Conservation (phyloP, 805 yeast genomes). For the Kuraishia piskuri region DNA sequence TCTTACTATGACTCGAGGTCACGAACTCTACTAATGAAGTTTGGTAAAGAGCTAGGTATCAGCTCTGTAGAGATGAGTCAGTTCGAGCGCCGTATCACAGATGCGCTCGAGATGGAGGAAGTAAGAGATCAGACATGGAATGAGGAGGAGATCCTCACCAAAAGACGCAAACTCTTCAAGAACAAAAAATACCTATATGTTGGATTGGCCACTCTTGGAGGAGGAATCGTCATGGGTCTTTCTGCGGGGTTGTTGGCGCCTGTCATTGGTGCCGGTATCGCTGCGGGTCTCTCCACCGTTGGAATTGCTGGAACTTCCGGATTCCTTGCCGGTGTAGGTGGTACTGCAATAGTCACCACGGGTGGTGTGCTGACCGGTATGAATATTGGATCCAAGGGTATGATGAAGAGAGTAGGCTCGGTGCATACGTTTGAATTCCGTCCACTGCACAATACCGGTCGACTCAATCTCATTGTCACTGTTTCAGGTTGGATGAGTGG, state of each 20-base stretch:
- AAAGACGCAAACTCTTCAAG: conserved; percentile 57
- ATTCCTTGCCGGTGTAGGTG: conserved; percentile 93
- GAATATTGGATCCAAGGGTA: conserved; percentile 76
- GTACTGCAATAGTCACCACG: conserved; percentile 88
- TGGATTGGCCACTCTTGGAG: conserved; percentile 94
- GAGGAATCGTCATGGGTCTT: conserved; percentile 86
- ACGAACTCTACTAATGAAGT: conserved; percentile 61
- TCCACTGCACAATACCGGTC: conserved; percentile 84
- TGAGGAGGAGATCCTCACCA: conserved; percentile 58
- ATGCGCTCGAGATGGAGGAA: conserved; percentile 83
- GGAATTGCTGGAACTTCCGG: conserved; percentile 93
- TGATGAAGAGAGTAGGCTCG: conserved; percentile 80
- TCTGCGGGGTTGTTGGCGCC: conserved; percentile 97
- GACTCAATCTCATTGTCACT: conserved; percentile 80
- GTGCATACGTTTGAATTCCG: conserved; percentile 91
- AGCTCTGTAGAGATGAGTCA: conserved; percentile 65
- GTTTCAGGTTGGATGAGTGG: conserved; percentile 98
- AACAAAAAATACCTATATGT: conserved; percentile 72
- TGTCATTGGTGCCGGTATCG: conserved; percentile 96
- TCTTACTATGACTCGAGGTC: conserved; percentile 88
- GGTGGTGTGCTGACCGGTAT: conserved; percentile 92
- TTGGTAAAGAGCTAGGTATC: conserved; percentile 56
- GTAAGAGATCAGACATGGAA: conserved; percentile 72
- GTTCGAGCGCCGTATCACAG: conserved; percentile 86
- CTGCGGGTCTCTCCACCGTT: conserved; percentile 91